A percentile compares a stretch with the other conserved stretches of the same genome.
These are phyloP conservation scores for Salisapilia sapeloensis DNA, from an alignment of 352 stramenopile species.

Conservation along the genomic window DNA sequence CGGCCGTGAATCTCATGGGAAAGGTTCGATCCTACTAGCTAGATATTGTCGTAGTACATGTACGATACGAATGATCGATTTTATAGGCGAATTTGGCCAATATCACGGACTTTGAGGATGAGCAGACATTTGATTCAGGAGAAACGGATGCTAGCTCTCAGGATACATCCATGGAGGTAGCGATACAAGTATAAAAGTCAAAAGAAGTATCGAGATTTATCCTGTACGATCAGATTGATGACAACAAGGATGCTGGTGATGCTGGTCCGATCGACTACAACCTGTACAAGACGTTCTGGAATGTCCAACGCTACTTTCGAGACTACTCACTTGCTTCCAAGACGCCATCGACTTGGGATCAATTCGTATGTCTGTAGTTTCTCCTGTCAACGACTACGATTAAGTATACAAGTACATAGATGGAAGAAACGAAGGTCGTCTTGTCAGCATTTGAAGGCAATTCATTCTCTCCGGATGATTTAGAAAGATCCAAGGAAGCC, in stretches of 20 bases:
- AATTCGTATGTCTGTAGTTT: constrained; percentile 42
- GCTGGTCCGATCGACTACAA: constrained; percentile 76
- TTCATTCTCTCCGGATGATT: constrained; percentile 63
- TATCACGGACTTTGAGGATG: constrained; percentile 59
- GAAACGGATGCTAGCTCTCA: constrained; percentile 21
- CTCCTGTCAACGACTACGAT: not conserved
- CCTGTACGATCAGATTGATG: constrained; percentile 23
- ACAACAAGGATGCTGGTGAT: constrained; percentile 14
- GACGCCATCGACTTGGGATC: constrained; percentile 54
- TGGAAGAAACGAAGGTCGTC: constrained; percentile 59
- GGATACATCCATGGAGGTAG: constrained; percentile 12
- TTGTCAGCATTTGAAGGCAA: constrained; percentile 74
- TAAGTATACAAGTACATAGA: constrained; percentile 11
- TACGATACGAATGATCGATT: not conserved
- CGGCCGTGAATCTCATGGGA: constrained; percentile 63
- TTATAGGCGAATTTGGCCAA: constrained; percentile 53
- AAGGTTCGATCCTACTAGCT: constrained; percentile 13
- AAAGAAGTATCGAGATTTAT: no score
- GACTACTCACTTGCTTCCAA: constrained; percentile 48
- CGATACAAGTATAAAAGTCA: no score
- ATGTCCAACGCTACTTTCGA: constrained; percentile 76
- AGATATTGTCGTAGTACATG: not conserved
- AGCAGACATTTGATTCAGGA: constrained; percentile 51
- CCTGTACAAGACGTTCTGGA: constrained; percentile 84
- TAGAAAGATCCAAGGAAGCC: constrained; percentile 48